Evolutionary conservation across 306 rosid genomes (phyloP), one percentile per base, ranked within the genome.

Genomic region (Purshia tridentata): DNA sequence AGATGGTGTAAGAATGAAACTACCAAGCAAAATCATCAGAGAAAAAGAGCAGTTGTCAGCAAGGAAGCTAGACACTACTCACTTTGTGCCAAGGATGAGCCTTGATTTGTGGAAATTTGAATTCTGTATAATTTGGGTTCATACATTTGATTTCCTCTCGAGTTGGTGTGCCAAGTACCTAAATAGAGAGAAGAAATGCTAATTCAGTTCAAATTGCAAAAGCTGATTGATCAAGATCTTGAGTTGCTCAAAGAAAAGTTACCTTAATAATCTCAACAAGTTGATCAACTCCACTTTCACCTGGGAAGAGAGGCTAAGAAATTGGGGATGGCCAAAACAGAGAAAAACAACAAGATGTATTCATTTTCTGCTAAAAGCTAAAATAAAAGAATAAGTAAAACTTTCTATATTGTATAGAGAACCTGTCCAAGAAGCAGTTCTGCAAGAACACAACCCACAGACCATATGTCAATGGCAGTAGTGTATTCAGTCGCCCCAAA

Each of bases 191-290:
- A 52, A 44, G 29, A 16, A 57, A 48, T 22, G 58, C 11, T 35
- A 13, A 65, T 60, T 40, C 20, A 23, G 55, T 72, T 45, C n/a
- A 70, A 7, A 56, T 20, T 12, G 1, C 65, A 55, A 0, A 70
- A 44, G n/a, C 12, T 9, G 16, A 44, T 15, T 20, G 52, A 41
- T 55, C 41, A 55, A 70, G 10, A 73, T 64, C 18, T 48, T 19
- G 9, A 72, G 50, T 60, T 72, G 46, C 45, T 2, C 56, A 7
- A 45, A 39, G 52, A 53, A 40, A 76, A 22, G 19, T 72, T 64
- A 89, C 95, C 91, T 87, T 89, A 68, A 89, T 87, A 67, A 86
- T 87, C 81, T 87, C 95, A 72, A 89, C 91, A 75, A 89, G 91
- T 65, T 89, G 95, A 81, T 89, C 91, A 44, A 85, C 95, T 59